phyloP scores from a whole-genome alignment of 805 yeast genomes.

The Yamadazyma sp. region DNA sequence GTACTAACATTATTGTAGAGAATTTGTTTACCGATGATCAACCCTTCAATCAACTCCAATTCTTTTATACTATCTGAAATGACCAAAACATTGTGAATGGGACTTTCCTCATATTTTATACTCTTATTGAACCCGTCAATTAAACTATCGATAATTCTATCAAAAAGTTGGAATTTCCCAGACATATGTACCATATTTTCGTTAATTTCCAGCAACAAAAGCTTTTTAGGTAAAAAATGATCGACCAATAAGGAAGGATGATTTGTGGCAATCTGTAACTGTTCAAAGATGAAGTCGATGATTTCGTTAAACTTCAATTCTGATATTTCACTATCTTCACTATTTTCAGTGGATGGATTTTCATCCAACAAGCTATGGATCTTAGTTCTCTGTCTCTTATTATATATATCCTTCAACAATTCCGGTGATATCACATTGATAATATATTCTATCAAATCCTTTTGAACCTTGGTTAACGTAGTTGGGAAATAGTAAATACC shows the following conservation, averaged over 20 bases:
- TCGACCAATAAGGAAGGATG: constrained; percentile 75
- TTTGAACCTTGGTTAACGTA: constrained; percentile 29
- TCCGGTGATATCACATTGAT: constrained; percentile 27
- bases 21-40: constrained; percentile 67
- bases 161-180: constrained; percentile 57
- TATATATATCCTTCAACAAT: constrained; percentile 20
- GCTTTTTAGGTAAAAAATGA: constrained; percentile 71
- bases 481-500: constrained; percentile 36
- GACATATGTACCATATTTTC: constrained; percentile 51
- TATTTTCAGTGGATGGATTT: constrained; percentile 4
- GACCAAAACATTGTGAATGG: constrained; percentile 30
- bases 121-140: constrained; percentile 13
- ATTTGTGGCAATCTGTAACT: constrained; percentile 48
- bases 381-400: constrained; percentile 26
- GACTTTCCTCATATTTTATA: constrained; percentile 16
- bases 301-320: constrained; percentile 22
- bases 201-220: constrained; percentile 63
- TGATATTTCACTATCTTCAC: neutral
- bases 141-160: constrained; percentile 42
- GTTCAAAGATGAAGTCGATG: constrained; percentile 42
- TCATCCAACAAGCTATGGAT: constrained; percentile 32
- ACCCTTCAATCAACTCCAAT: constrained; percentile 74
- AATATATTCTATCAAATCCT: constrained; percentile 30
- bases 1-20: constrained; percentile 69
- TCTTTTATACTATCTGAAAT: constrained; percentile 65